phyloP scores from a whole-genome alignment of 2,329 filamentous ascomycete species.

The Calonectria multiphialidica region DNA sequence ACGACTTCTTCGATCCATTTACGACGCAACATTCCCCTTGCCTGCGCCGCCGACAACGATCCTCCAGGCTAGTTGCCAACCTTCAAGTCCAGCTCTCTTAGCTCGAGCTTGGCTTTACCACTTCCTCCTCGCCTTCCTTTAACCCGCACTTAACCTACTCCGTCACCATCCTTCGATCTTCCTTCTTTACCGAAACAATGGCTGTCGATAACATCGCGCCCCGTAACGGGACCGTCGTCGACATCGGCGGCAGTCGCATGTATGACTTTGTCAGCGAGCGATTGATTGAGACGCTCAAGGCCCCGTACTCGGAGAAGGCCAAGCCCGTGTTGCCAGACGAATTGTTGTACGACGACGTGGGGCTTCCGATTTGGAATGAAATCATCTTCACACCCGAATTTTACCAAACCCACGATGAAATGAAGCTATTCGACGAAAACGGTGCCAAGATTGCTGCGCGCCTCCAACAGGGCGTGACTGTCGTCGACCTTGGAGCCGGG shows the following conservation, averaged over 20 bases:
- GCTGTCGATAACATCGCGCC: constrained; percentile 28
- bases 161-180: background rate
- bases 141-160: background rate
- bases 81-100: background rate
- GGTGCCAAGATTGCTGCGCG: constrained; percentile 49
- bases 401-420: constrained; percentile 57
- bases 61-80: background rate
- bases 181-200: constrained; percentile 26
- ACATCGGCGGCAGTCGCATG: constrained; percentile 55
- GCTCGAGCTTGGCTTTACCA: background rate
- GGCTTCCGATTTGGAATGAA: constrained; percentile 54
- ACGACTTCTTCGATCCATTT: constrained; percentile 24
- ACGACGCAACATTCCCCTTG: constrained; percentile 20
- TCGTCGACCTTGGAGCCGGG: constrained; percentile 58
- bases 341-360: constrained; percentile 53
- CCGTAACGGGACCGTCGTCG: constrained; percentile 49
- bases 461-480: constrained; percentile 46
- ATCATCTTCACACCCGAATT: constrained; percentile 55
- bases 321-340: constrained; percentile 54
- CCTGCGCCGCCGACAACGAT: background rate
- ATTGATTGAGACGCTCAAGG: constrained; percentile 42
- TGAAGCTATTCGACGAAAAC: constrained; percentile 49
- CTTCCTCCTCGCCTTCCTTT: background rate
- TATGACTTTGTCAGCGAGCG: constrained; percentile 42
- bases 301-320: constrained; percentile 35